Evolutionary conservation across 2,329 filamentous ascomycete species (phyloP), one percentile per base, ranked within the genome.

Genomic region (Aspergillus eucalypticola): DNA sequence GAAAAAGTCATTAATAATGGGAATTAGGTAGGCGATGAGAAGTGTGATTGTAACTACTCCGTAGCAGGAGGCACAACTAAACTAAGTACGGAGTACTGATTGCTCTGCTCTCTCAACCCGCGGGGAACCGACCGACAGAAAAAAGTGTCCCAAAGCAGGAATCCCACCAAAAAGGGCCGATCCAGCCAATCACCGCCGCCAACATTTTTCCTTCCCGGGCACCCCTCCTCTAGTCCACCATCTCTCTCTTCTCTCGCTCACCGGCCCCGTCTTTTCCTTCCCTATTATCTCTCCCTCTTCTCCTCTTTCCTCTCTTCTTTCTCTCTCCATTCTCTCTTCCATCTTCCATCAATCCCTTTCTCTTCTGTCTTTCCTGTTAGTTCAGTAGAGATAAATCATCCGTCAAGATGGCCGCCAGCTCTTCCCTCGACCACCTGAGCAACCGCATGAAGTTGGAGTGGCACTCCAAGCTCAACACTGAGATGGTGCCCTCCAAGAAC

Each of bases 381-480:
- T 46, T 59, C 51, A 56, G 44, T 60, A 64, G 58, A 52, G 55
- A 60, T 51, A 56, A 35, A 38, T 52, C 53, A 56, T 59, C 50
- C 70, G 77, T 71, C 72, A 44, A 23, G 8, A 88, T 88, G 85
- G 84, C 84, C 62, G 90, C 90, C 75, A 89, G 91, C 60, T 90
- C 88, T 75, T 89, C 92, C 77, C 86, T 95, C 76, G 91, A 96
- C 78, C 92, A 96, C 81, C 88, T 96, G 76, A 86, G 87, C 75
- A 87, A 90, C 75, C 89, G 90, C 78, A 88, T 87, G 72, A 83
- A 86, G 77, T 82, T 87, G 72, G 86, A 89, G 79, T 90, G 87
- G 87, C 83, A 88, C 73, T 85, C 86, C 76, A 83, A 86, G 79
- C 90, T 99, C 75, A 89, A 97, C 83, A 97, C 94, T 67, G 90